Evolutionary conservation across 257 asterid species (phyloP).

Genomic region (Asclepias syriaca): DNA sequence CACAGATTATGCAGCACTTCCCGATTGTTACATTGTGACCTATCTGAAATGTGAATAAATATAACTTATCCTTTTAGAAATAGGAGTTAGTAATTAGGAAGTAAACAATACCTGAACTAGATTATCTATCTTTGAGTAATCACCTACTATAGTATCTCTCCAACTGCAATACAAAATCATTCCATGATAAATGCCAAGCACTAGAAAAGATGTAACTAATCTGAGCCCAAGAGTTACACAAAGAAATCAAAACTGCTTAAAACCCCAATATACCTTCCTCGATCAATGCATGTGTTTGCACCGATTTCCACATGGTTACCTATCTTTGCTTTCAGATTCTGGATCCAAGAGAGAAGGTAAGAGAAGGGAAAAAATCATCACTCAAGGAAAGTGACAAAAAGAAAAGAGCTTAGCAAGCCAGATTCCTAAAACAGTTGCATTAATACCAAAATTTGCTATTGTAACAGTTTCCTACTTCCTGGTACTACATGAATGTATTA

Average conservation of each 20-base stretch:
- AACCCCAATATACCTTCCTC: constrained; percentile 68
- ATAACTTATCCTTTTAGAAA: constrained; percentile 7
- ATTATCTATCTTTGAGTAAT: constrained; percentile 84
- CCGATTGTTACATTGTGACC: constrained; percentile 87
- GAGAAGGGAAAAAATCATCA: background rate
- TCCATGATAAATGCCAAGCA: constrained; percentile 5
- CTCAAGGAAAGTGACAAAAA: background rate
- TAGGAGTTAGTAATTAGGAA: constrained; percentile 9
- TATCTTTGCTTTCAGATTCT: constrained; percentile 61
- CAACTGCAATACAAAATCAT: constrained; percentile 48
- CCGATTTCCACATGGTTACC: constrained; percentile 90
- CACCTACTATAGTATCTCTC: constrained; percentile 86
- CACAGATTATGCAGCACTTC: constrained; percentile 69
- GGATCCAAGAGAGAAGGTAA: constrained; percentile 12
- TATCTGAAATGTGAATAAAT: constrained; percentile 45
- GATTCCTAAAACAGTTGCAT: background rate
- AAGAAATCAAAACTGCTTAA: constrained; percentile 7
- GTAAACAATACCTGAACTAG: constrained; percentile 67
- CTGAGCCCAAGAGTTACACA: constrained; percentile 7
- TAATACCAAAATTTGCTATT: background rate
- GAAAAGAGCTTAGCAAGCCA: background rate
- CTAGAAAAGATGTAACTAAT: background rate
- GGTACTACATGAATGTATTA: background rate
- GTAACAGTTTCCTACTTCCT: background rate
- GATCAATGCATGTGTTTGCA: constrained; percentile 86